These are phyloP conservation scores for Talaromyces albobiverticillius DNA, from an alignment of 2,329 filamentous ascomycete species.

Conservation along the genomic window DNA sequence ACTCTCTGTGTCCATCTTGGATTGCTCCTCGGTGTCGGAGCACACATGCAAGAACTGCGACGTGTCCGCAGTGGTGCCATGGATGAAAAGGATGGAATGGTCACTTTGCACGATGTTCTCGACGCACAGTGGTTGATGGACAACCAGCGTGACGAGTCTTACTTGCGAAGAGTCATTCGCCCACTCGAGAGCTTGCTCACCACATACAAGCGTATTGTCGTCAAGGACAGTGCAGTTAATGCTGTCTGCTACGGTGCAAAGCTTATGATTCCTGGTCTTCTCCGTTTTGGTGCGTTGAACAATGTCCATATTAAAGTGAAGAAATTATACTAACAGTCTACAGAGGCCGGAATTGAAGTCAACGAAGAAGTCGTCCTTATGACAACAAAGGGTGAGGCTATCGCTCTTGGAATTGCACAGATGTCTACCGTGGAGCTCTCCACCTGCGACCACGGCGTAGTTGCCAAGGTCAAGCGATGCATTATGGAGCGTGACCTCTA, in stretches of 20 bases:
- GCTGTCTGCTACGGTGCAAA: slow-evolving; percentile 98
- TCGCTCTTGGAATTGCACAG: slow-evolving; percentile 91
- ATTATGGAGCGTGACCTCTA: slow-evolving; percentile 99
- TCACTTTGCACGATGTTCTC: slow-evolving; percentile 91
- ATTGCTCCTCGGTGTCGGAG: slow-evolving; percentile 74
- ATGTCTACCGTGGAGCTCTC: slow-evolving; percentile 98
- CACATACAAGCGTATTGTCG: slow-evolving; percentile 92
- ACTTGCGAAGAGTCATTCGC: slow-evolving; percentile 84
- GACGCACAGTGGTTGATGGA: slow-evolving; percentile 96
- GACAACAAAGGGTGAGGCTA: slow-evolving; percentile 98
- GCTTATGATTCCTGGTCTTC: slow-evolving; percentile 94
- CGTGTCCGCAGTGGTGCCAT: slow-evolving; percentile 92
- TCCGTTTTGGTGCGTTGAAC: slow-evolving; percentile 72
- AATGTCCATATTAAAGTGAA: background rate
- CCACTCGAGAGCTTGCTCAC: slow-evolving; percentile 90
- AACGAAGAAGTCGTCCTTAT: slow-evolving; percentile 97
- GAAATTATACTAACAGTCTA: slow-evolving; percentile 17
- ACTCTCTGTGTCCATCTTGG: slow-evolving; percentile 95
- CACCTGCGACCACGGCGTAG: slow-evolving; percentile 94
- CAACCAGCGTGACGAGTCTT: slow-evolving; percentile 92
- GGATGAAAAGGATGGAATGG: slow-evolving; percentile 84
- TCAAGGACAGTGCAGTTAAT: slow-evolving; percentile 96
- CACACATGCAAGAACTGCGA: slow-evolving; percentile 97
- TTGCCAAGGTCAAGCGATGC: slow-evolving; percentile 98
- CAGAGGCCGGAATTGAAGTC: slow-evolving; percentile 85